These are phyloP conservation scores for Fusarium compactum DNA, from an alignment of 2,329 filamentous ascomycete species.

Conservation along the genomic window DNA sequence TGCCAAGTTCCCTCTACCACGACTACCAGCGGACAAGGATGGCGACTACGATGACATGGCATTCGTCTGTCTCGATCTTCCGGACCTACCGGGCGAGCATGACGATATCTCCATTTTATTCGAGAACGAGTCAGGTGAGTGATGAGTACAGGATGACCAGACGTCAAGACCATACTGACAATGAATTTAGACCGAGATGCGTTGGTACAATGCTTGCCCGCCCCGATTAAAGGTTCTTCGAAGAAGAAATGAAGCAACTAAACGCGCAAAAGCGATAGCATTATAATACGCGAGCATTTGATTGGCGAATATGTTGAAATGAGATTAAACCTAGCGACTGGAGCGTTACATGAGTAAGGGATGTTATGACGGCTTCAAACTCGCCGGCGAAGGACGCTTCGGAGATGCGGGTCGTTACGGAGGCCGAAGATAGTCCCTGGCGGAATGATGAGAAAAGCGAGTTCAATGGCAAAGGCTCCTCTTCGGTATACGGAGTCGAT, in stretches of 20 bases:
- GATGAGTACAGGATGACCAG: not conserved
- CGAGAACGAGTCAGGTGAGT: conserved; percentile 80
- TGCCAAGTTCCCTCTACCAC: conserved; percentile 88
- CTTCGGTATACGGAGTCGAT: conserved; percentile 13
- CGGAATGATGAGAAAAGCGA: conserved; percentile 5
- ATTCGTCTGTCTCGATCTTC: conserved; percentile 87
- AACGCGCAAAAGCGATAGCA: conserved; percentile 8
- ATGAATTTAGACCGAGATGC: conserved; percentile 64
- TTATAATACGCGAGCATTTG: conserved; percentile 19
- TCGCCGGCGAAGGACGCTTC: conserved; percentile 1
- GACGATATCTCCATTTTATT: conserved; percentile 91
- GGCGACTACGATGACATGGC: conserved; percentile 70
- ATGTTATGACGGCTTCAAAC: conserved; percentile 7
- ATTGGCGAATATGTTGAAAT: conserved; percentile 17
- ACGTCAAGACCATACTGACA: conserved; percentile 35
- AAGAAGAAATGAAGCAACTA: conserved; percentile 48
- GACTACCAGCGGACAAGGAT: conserved; percentile 64
- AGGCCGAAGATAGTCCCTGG: conserved; percentile 25
- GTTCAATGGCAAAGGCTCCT: not conserved
- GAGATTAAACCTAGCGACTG: conserved; percentile 34
- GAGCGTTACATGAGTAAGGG: conserved; percentile 11
- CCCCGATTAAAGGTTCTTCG: conserved; percentile 63
- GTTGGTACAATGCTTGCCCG: conserved; percentile 65
- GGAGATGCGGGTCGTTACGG: conserved; percentile 22
- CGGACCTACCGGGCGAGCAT: conserved; percentile 91